These are phyloP conservation scores for Wickerhamomyces tratensis DNA, from an alignment of 805 yeast species.

Conservation along the genomic window DNA sequence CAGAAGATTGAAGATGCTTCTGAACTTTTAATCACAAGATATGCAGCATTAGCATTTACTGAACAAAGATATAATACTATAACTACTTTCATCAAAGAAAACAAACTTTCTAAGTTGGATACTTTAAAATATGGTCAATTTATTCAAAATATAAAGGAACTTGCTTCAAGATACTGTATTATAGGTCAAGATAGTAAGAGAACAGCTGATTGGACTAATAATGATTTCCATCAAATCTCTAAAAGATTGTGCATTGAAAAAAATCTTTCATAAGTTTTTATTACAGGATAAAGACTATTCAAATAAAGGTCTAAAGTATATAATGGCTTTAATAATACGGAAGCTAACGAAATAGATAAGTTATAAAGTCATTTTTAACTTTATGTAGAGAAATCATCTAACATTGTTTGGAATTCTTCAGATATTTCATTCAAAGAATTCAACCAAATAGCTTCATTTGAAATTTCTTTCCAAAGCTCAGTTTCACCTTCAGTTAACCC, in stretches of 20 bases:
- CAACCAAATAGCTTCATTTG: slow-evolving; percentile 67
- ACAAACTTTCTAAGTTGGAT: slow-evolving; percentile 1
- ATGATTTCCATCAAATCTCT: slow-evolving; percentile 33
- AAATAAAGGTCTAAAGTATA: no score
- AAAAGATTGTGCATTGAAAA: slow-evolving; percentile 29
- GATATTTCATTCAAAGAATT: slow-evolving; percentile 32
- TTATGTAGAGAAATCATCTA: slow-evolving; percentile 9
- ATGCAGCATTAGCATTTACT: slow-evolving; percentile 31
- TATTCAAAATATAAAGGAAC: slow-evolving; percentile 33
- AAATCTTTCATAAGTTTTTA: no score
- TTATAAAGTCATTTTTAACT: no score
- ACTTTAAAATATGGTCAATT: slow-evolving; percentile 19
- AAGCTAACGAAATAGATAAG: no score
- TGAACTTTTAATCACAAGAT: slow-evolving; percentile 48
- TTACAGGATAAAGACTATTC: no score
- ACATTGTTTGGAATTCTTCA: slow-evolving; percentile 25
- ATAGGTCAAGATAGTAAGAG: slow-evolving; percentile 41
- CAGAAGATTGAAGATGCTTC: slow-evolving; percentile 49
- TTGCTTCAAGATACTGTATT: slow-evolving; percentile 34
- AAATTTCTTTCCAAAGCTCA: slow-evolving; percentile 68
- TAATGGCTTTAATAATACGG: no score
- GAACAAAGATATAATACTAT: slow-evolving; percentile 21
- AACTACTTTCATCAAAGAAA: not conserved
- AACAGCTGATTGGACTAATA: slow-evolving; percentile 49
- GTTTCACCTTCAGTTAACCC: slow-evolving; percentile 31